Conservation (phyloP, 164 flowering plant species). For the Piper betle region DNA sequence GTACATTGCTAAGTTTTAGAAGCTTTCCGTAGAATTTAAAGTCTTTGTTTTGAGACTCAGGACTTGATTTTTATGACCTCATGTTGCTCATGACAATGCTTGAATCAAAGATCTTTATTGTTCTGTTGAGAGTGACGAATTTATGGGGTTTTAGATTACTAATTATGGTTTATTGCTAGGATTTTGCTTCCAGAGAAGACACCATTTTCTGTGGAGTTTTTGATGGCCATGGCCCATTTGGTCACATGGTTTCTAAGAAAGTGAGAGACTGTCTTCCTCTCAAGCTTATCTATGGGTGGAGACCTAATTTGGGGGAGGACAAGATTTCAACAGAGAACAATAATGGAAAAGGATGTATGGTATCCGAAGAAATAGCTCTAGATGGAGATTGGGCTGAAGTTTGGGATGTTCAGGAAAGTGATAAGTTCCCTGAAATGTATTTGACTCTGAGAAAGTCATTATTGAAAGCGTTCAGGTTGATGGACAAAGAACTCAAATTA, state of each 20-base stretch:
- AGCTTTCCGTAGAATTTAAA: too few relatives aligned
- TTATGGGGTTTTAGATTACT: background rate
- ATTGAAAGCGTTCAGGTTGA: conserved; percentile 56
- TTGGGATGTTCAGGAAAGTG: conserved; percentile 29
- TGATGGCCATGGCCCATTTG: conserved; percentile 88
- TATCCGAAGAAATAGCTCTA: conserved; percentile 35
- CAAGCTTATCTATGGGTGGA: conserved; percentile 44
- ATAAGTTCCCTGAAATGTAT: conserved; percentile 42
- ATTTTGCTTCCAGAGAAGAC: conserved; percentile 49
- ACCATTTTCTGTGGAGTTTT: conserved; percentile 72
- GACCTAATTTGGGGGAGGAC: conserved; percentile 13
- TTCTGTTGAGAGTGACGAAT: too few relatives aligned
- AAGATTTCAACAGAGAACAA: conserved; percentile 11
- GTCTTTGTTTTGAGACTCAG: too few relatives aligned
- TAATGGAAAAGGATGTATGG: conserved; percentile 21
- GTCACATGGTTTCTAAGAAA: conserved; percentile 76
- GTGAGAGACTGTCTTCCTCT: conserved; percentile 74
- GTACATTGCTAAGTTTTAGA: too few relatives aligned
- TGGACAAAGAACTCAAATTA: conserved; percentile 68
- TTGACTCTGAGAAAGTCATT: conserved; percentile 39
- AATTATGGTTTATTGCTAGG: conserved; percentile 17
- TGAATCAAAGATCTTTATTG: too few relatives aligned
- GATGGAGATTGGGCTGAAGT: conserved; percentile 29
- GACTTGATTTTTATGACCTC: too few relatives aligned
- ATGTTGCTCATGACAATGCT: too few relatives aligned